phyloP scores from a whole-genome alignment of 257 asterid genomes.

The Solanum virginianum region DNA sequence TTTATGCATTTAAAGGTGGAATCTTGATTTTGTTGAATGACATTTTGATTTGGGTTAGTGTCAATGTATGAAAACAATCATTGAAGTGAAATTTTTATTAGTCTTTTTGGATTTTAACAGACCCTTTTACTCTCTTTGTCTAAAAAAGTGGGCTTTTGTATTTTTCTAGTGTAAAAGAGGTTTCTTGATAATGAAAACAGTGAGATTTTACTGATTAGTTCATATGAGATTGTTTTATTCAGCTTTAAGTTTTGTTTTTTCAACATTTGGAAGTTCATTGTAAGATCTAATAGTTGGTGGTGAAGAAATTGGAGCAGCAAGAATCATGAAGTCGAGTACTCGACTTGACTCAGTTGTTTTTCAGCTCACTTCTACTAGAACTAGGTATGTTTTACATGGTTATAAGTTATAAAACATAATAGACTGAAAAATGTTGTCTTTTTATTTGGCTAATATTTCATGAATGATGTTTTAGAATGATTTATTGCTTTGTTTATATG shows the following conservation, averaged over 20 bases:
- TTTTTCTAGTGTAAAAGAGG: neutral
- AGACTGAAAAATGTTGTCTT: neutral
- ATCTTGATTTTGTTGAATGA: neutral
- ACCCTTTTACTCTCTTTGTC: neutral
- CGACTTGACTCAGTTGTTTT: conserved; percentile 72
- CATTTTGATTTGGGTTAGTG: neutral
- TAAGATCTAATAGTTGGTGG: conserved; percentile 32
- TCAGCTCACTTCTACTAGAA: conserved; percentile 94
- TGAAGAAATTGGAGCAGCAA: conserved; percentile 9
- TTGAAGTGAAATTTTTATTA: neutral
- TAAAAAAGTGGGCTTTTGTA: neutral
- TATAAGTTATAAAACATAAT: neutral
- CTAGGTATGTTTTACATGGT: conserved; percentile 32
- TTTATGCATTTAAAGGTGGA: neutral
- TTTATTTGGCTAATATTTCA: neutral
- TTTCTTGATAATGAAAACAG: neutral
- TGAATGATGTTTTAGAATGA: neutral
- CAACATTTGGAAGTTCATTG: neutral
- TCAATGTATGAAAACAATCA: neutral
- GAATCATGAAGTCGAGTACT: conserved; percentile 54
- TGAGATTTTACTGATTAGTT: neutral
- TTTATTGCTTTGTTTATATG: neutral
- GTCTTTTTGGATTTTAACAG: neutral
- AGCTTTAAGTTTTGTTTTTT: neutral
- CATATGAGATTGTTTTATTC: neutral